phyloP scores from a whole-genome alignment of 2,329 filamentous ascomycete genomes.

The Pseudogymnoascus sp. region DNA sequence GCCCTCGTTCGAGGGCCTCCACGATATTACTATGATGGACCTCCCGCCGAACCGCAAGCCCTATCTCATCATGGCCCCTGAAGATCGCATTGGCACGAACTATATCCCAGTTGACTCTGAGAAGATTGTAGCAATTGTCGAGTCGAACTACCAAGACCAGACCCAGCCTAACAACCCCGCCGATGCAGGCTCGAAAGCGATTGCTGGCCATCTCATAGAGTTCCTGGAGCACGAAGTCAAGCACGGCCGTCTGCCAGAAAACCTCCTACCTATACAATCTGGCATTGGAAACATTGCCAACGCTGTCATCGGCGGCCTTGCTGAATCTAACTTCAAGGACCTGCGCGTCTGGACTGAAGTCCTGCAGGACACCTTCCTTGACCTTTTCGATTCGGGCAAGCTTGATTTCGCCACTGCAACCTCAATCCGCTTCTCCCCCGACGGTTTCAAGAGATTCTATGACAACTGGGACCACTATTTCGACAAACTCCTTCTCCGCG shows the following conservation, averaged over 20 bases:
- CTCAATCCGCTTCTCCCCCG: slow-evolving; percentile 82
- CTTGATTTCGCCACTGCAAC: slow-evolving; percentile 87
- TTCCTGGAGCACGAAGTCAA: slow-evolving; percentile 79
- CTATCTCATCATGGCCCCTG: slow-evolving; percentile 75
- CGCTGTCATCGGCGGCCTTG: slow-evolving; percentile 77
- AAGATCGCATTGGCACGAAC: slow-evolving; percentile 77
- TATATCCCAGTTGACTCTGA: slow-evolving; percentile 80
- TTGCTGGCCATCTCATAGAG: slow-evolving; percentile 74
- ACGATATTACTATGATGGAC: slow-evolving; percentile 88
- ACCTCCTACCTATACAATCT: slow-evolving; percentile 73
- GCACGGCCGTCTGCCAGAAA: slow-evolving; percentile 67
- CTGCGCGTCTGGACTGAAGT: slow-evolving; percentile 92
- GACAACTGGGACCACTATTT: slow-evolving; percentile 73
- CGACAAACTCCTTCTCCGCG: slow-evolving; percentile 74
- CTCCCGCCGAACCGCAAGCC: slow-evolving; percentile 74
- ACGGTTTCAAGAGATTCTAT: slow-evolving; percentile 88
- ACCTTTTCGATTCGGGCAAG: slow-evolving; percentile 81
- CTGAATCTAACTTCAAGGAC: slow-evolving; percentile 74
- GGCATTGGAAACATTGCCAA: slow-evolving; percentile 93
- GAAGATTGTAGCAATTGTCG: slow-evolving; percentile 75
- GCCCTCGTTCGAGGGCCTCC: slow-evolving; percentile 77
- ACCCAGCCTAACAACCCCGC: slow-evolving; percentile 68
- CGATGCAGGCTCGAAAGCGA: slow-evolving; percentile 63
- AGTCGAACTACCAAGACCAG: slow-evolving; percentile 74
- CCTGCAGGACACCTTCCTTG: slow-evolving; percentile 85